These are phyloP conservation scores for Scenedesmus sp. DNA, from an alignment of 163 green algal genomes.

Conservation along the genomic window DNA sequence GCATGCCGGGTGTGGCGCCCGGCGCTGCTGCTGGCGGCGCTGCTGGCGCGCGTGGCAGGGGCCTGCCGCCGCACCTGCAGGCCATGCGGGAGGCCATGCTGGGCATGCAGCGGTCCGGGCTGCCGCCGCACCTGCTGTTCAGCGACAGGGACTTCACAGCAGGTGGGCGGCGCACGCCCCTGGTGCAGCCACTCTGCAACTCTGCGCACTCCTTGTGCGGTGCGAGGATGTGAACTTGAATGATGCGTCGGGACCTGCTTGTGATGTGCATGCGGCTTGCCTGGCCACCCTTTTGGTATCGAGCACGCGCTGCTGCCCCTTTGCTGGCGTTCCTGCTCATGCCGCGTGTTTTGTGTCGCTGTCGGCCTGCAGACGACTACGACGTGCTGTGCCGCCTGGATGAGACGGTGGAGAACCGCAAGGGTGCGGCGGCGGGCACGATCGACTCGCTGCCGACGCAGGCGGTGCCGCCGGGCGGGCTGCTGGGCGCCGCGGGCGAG, in stretches of 20 bases:
- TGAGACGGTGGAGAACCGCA: constrained; percentile 55
- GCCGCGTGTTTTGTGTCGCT: neutral
- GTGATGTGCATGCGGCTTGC: too few species aligned
- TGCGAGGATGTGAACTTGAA: too few species aligned
- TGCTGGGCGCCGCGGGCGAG: constrained; percentile 37
- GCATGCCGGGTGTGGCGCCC: neutral
- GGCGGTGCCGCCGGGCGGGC: constrained; percentile 41
- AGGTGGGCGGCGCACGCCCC: neutral
- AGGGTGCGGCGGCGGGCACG: neutral
- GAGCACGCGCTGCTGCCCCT: neutral
- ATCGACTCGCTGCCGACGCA: constrained; percentile 47
- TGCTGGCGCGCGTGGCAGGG: neutral
- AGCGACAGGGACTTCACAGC: constrained; percentile 55
- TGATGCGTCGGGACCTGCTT: too few species aligned
- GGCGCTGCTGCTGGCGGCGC: neutral
- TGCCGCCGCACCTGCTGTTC: constrained; percentile 55
- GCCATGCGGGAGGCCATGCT: constrained; percentile 51
- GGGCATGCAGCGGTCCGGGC: constrained; percentile 44
- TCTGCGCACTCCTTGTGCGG: too few species aligned
- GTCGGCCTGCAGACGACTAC: constrained; percentile 61
- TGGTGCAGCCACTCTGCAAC: too few species aligned
- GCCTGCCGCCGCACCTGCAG: constrained; percentile 10
- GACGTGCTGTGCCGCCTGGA: constrained; percentile 61
- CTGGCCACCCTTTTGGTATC: neutral
- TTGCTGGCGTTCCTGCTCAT: neutral